Evolutionary conservation across 2,329 filamentous ascomycete species (phyloP), one percentile per base, ranked within the genome.

Genomic region (Eurotiales sp.): DNA sequence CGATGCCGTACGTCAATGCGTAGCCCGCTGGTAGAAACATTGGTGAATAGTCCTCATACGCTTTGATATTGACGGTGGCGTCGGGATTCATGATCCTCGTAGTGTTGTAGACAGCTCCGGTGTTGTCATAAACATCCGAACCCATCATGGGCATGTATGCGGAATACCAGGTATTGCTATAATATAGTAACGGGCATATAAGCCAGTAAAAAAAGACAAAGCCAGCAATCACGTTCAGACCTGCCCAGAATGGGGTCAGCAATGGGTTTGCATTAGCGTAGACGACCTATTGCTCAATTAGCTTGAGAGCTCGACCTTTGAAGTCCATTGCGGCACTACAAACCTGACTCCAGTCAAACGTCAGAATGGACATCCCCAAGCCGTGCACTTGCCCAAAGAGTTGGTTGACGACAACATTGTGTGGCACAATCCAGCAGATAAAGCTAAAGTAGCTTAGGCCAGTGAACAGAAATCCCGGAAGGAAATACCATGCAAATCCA

Each of bases 341-440:
- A 39, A 88, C 78, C 62, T 88, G 84, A 3, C 84, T 84, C 85
- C 86, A 88, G 70, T 89, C 86, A 59, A 89, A 87, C 0, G 86
- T 88, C 52, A 90, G 78, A 1, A 86, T 82, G 4, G 88, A 71
- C 54, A 90, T 66, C 0, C 83, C 86, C 4, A 90, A 58, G 0
- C 86, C 87, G 0, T 82, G 85, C 32, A 74, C 74, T 15, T 84
- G 85, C 1, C 86, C 86, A 59, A 90, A 90, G 0, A 90, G 63
- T 61, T 89, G 85, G 57, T 90, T 90, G 29, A 89, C 72, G 7
- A 87, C 73, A 0, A 83, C 76, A 52, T 82, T 88, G 43, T 86
- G 73, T 1, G 86, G 86, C 0, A 78, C 80, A 30, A 87, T 77
- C 85, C 86, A 89, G 3, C 85, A 88, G 11, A 82, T 76, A 59